Conservation (phyloP, 768 basidiomycete species). For the Saitozyma podzolica region DNA sequence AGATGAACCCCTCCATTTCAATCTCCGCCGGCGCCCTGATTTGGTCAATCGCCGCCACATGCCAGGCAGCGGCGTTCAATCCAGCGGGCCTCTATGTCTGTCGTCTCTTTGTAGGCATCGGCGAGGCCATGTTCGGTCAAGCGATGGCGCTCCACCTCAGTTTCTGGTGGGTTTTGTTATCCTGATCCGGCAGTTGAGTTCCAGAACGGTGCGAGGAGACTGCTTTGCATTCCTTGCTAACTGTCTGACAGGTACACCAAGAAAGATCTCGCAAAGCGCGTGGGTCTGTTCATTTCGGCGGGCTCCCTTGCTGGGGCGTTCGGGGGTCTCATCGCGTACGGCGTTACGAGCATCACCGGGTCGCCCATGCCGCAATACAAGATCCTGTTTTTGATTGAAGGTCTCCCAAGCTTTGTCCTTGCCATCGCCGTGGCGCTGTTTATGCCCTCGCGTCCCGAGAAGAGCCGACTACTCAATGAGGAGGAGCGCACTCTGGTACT, state of each 20-base stretch:
- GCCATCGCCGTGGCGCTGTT: conserved; percentile 54
- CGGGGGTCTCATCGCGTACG: conserved; percentile 48
- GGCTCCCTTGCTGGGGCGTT: conserved; percentile 51
- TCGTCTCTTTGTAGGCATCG: conserved; percentile 51
- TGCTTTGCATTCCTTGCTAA: too few relatives aligned
- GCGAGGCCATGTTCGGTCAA: conserved; percentile 51
- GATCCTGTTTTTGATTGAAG: conserved; percentile 56
- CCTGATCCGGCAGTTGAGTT: too few relatives aligned
- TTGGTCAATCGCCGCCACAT: conserved; percentile 54
- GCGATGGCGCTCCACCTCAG: conserved; percentile 50
- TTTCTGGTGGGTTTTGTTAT: conserved; percentile 18
- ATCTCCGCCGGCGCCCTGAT: conserved; percentile 54
- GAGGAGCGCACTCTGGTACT: conserved; percentile 52
- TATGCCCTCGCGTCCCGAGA: conserved; percentile 54
- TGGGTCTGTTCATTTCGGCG: conserved; percentile 54
- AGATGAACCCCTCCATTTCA: conserved; percentile 48
- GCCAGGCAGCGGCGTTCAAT: conserved; percentile 49
- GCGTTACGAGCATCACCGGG: conserved; percentile 37
- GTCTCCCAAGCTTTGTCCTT: conserved; percentile 45
- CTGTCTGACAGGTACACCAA: conserved; percentile 38
- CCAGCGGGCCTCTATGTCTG: conserved; percentile 53
- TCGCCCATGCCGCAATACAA: conserved; percentile 38
- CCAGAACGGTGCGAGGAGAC: too few relatives aligned
- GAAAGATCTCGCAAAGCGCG: conserved; percentile 53
- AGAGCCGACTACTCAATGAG: conserved; percentile 49